These are phyloP conservation scores for Chalaropsis ovoidea DNA, from an alignment of 2,329 filamentous ascomycete species.

Conservation along the genomic window DNA sequence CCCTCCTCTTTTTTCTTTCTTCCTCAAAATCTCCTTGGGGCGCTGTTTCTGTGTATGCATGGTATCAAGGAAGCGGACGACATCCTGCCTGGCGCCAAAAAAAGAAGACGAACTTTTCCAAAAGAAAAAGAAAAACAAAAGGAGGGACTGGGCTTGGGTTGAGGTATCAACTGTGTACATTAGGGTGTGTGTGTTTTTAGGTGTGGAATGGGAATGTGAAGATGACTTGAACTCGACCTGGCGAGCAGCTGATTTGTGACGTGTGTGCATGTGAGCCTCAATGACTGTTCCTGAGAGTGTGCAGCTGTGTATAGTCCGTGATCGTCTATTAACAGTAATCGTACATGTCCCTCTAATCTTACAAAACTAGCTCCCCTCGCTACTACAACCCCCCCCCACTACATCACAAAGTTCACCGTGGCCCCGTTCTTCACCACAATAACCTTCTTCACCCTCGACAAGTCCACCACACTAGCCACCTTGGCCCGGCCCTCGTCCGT, in stretches of 20 bases:
- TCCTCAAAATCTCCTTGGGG: neutral
- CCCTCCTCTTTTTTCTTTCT: slow-evolving; percentile 3
- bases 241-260: neutral
- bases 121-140: slow-evolving; percentile 8
- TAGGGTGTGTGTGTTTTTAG: slow-evolving; percentile 25
- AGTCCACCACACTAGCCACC: slow-evolving; percentile 37
- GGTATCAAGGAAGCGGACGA: too few species aligned
- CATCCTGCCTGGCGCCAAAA: too few species aligned
- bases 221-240: slow-evolving; percentile 14
- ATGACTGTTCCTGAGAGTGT: too few species aligned
- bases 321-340: slow-evolving; percentile 7
- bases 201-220: slow-evolving; percentile 21
- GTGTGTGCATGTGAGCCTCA: neutral
- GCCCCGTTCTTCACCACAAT: slow-evolving; percentile 58
- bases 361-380: neutral
- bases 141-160: slow-evolving; percentile 11
- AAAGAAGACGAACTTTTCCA: too few species aligned
- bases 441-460: slow-evolving; percentile 49
- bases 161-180: slow-evolving; percentile 25
- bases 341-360: slow-evolving; percentile 1
- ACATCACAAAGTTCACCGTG: slow-evolving; percentile 64
- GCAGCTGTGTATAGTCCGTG: too few species aligned
- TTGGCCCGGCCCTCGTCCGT: slow-evolving; percentile 52
- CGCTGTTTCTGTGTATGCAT: too few species aligned
- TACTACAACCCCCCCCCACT: slow-evolving; percentile 18